These are phyloP conservation scores for Cymodocea nodosa DNA, from an alignment of 116 monocot genomes.

Conservation along the genomic window DNA sequence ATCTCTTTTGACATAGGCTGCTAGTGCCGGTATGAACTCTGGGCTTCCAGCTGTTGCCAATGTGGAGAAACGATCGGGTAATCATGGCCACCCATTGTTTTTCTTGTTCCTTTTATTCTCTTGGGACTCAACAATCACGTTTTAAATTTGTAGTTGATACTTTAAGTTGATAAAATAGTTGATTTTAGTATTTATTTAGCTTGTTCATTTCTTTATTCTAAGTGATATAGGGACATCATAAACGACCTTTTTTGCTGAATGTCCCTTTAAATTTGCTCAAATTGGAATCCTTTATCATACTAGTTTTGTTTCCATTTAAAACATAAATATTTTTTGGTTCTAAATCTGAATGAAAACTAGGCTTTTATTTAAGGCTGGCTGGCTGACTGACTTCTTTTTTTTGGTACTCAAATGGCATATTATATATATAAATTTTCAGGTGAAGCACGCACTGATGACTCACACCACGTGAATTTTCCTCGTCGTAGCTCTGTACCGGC, in stretches of 20 bases:
- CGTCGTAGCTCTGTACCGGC: constrained; percentile 41
- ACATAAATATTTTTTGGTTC: background rate
- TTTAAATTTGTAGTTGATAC: too few species aligned
- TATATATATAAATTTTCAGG: constrained; percentile 18
- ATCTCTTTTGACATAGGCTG: constrained; percentile 15
- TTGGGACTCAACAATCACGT: too few species aligned
- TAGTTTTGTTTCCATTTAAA: background rate
- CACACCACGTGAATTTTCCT: constrained; percentile 41
- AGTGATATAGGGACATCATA: too few species aligned
- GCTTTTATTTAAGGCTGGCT: too few species aligned
- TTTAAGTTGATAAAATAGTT: too few species aligned
- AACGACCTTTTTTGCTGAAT: background rate
- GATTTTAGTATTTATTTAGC: too few species aligned
- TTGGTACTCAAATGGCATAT: background rate
- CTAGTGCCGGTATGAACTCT: constrained; percentile 48
- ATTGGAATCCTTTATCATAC: background rate
- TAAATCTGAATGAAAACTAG: too few species aligned
- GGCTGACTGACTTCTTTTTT: background rate
- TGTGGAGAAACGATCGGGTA: constrained; percentile 46
- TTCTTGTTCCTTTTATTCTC: too few species aligned
- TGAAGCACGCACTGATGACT: constrained; percentile 44
- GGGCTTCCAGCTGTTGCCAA: constrained; percentile 21
- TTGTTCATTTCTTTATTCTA: too few species aligned
- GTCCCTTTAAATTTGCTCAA: background rate
- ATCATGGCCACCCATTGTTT: background rate